phyloP scores from a whole-genome alignment of 495 filamentous ascomycete genomes.

The Echria macrotheca region DNA sequence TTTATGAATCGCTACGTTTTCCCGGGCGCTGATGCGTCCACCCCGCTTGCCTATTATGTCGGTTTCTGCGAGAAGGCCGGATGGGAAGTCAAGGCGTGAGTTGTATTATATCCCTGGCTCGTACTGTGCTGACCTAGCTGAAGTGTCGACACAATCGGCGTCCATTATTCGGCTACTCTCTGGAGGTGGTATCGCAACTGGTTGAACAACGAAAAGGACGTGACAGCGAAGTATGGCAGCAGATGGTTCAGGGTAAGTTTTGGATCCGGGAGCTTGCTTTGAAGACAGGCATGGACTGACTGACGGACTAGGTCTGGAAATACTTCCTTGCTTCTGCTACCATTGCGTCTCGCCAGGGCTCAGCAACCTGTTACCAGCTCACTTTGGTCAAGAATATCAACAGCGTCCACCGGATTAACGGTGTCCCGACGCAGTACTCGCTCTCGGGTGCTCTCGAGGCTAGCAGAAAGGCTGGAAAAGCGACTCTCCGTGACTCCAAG shows the following conservation, averaged over 20 bases:
- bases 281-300: no score
- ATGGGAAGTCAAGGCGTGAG: slow-evolving; percentile 73
- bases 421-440: slow-evolving; percentile 67
- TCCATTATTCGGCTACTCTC: slow-evolving; percentile 94
- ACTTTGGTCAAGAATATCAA: slow-evolving; percentile 96
- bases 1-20: slow-evolving; percentile 95
- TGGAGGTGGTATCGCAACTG: slow-evolving; percentile 99
- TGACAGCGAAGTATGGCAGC: slow-evolving; percentile 90
- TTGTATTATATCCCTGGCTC: no score
- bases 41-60: slow-evolving; percentile 68
- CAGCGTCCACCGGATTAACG: slow-evolving; percentile 88
- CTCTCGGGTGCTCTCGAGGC: slow-evolving; percentile 61
- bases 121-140: no score
- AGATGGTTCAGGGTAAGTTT: no score
- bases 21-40: slow-evolving; percentile 80
- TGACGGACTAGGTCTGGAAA: slow-evolving; percentile 98
- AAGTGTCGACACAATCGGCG: slow-evolving; percentile 81
- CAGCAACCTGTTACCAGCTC: slow-evolving; percentile 94
- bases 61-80: slow-evolving; percentile 66
- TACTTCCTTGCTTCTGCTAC: slow-evolving; percentile 93
- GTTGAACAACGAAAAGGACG: slow-evolving; percentile 92
- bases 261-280: no score
- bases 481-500: no score
- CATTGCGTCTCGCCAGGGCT: slow-evolving; percentile 88
- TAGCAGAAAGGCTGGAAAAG: slow-evolving; percentile 36